phyloP scores from a whole-genome alignment of 305 asterid genomes.

The Solanum chacoense region DNA sequence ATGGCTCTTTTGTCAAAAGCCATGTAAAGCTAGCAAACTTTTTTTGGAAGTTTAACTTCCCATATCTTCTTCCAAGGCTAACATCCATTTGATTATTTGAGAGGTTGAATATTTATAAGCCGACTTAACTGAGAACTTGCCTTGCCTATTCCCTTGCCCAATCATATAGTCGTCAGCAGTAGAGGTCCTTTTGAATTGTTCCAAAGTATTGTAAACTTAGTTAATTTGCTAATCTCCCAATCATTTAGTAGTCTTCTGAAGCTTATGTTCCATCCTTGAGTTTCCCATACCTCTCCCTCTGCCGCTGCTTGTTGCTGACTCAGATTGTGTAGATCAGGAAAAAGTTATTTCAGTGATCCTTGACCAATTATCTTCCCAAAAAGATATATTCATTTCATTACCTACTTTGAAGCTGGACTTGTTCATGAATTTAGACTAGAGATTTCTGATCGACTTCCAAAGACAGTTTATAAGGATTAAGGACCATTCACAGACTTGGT shows the following conservation, averaged over 20 bases:
- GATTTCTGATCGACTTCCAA: not conserved
- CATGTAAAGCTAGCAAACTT: not conserved
- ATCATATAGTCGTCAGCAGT: not conserved
- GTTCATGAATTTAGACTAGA: not conserved
- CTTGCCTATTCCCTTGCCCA: not conserved
- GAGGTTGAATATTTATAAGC: not conserved
- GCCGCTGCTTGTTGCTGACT: not conserved
- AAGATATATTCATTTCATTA: not conserved
- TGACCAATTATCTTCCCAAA: not conserved
- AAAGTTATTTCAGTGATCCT: not conserved
- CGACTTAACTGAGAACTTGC: not conserved
- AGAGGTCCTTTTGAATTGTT: not conserved
- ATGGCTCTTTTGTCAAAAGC: not conserved
- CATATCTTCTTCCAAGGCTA: not conserved
- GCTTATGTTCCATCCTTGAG: not conserved
- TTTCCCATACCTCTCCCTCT: not conserved
- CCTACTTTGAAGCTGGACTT: not conserved
- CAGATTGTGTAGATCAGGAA: not conserved
- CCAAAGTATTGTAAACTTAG: not conserved
- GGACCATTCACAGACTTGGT: not conserved
- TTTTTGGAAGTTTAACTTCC: not conserved
- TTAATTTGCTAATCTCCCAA: not conserved
- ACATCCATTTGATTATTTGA: not conserved
- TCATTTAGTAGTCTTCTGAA: not conserved
- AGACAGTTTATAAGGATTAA: not conserved